phyloP scores from a whole-genome alignment of 768 basidiomycete genomes.

The Pleurotus salmoneostramineus region DNA sequence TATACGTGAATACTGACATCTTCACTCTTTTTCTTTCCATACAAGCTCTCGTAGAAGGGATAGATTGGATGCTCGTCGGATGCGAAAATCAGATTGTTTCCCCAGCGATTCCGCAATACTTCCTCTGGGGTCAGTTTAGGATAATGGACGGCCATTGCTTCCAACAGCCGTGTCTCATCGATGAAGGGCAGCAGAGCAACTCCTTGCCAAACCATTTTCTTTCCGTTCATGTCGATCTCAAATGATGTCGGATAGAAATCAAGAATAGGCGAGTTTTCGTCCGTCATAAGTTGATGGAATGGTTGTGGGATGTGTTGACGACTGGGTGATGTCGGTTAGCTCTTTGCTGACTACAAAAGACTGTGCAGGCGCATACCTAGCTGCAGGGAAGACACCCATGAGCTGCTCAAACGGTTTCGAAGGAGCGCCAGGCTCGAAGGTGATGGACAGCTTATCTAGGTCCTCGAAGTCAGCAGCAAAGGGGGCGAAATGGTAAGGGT shows the following conservation, averaged over 20 bases:
- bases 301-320: conserved; percentile 82
- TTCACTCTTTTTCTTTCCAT: conserved; percentile 81
- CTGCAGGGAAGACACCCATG: conserved; percentile 97
- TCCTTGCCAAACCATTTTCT: conserved; percentile 99
- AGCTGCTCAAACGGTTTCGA: conserved; percentile 98
- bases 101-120: conserved; percentile 78
- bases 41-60: conserved; percentile 82
- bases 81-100: conserved; percentile 79
- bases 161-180: conserved; percentile 76
- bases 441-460: conserved; percentile 72
- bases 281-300: conserved; percentile 87
- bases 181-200: conserved; percentile 97
- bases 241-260: conserved; percentile 94
- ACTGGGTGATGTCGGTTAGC: conserved; percentile 34
- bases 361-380: conserved; percentile 50
- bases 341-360: conserved; percentile 7
- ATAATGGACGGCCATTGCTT: conserved; percentile 73
- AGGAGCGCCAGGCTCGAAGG: conserved; percentile 77
- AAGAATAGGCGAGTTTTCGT: conserved; percentile 85
- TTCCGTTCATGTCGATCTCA: conserved; percentile 99
- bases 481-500: conserved; percentile 97
- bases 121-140: conserved; percentile 77
- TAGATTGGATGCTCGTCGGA: conserved; percentile 83
- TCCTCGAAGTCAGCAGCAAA: conserved; percentile 94
- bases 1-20: conserved; percentile 49